Evolutionary conservation across 225 moss, liverwort and hornwort species (phyloP), one percentile per base, ranked within the genome.

Genomic region (Pseudisothecium myosuroides): DNA sequence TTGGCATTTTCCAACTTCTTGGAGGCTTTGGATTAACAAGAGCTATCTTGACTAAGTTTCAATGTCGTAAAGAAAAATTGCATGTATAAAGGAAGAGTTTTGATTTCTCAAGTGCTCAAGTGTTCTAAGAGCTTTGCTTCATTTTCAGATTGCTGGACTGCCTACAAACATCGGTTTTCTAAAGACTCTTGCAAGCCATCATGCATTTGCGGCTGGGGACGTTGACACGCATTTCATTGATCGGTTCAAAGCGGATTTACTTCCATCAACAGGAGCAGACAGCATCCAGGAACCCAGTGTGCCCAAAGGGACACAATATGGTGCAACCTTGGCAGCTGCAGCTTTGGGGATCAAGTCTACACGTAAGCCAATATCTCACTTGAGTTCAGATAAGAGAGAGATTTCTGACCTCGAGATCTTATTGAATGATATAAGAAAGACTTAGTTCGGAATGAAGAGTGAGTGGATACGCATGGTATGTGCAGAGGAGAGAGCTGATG

Each of bases 181-280:
- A 52, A 99, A 95, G 93, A 89, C 93, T 55, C 95, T 99, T 65
- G 94, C 96, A 88, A 94, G 92, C 47, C 96, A 97, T 91, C 96
- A 94, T 84, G 98, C 97, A 68, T 99, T 99, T 94, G 93, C 87
- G 90, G 95, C 97, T 88, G 98, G 96, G 77, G 94, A 96, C 76
- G 96, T 99, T 86, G 98, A 96, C 88, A 99, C 98, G 23, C 96
- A 96, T 91, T 99, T 99, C 76, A 99, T 99, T 73, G 95, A 99
- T 55, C 96, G 97, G 79, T 94, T 96, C 83, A 94, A 91, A 91
- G 92, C 90, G 85, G 94, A 96, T 80, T 96, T 99, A 43, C 91
- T 96, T 90, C 95, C 95, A 86, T 76, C 88, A 84, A 79, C 86
- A 43, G 85, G 83, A 75, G 66, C 87, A 81, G 66, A n/a, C 82